These are phyloP conservation scores for Rutstroemia sp. DNA, from an alignment of 2,329 filamentous ascomycete species.

Conservation along the genomic window DNA sequence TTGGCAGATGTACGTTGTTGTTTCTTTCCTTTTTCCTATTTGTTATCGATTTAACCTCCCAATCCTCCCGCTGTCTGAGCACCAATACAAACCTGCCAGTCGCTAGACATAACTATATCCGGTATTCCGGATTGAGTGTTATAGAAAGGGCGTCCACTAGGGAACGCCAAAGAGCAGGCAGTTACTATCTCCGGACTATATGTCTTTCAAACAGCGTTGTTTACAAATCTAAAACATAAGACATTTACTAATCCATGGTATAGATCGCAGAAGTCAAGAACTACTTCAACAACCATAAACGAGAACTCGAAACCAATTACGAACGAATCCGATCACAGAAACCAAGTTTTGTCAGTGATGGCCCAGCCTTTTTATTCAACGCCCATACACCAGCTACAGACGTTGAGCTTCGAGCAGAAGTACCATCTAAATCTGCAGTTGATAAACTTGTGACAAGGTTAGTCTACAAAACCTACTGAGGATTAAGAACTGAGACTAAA, in stretches of 20 bases:
- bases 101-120: neutral
- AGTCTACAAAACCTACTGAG: neutral
- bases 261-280: conserved; percentile 88
- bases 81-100: neutral
- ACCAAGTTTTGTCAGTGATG: conserved; percentile 49
- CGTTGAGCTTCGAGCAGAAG: conserved; percentile 67
- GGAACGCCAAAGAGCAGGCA: neutral
- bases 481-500: neutral
- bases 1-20: conserved; percentile 52
- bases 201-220: neutral
- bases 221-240: too few species aligned
- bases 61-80: neutral
- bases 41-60: neutral
- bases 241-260: neutral
- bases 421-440: conserved; percentile 77
- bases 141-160: neutral
- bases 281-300: conserved; percentile 80
- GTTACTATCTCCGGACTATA: neutral
- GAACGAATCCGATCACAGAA: conserved; percentile 67
- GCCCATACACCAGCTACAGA: conserved; percentile 62
- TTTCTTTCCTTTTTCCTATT: neutral
- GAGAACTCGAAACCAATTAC: conserved; percentile 77
- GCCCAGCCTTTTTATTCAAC: conserved; percentile 73
- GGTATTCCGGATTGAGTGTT: neutral
- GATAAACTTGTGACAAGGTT: conserved; percentile 65